Conservation (phyloP, 2,329 filamentous ascomycete genomes). For the Calonectria montana region DNA sequence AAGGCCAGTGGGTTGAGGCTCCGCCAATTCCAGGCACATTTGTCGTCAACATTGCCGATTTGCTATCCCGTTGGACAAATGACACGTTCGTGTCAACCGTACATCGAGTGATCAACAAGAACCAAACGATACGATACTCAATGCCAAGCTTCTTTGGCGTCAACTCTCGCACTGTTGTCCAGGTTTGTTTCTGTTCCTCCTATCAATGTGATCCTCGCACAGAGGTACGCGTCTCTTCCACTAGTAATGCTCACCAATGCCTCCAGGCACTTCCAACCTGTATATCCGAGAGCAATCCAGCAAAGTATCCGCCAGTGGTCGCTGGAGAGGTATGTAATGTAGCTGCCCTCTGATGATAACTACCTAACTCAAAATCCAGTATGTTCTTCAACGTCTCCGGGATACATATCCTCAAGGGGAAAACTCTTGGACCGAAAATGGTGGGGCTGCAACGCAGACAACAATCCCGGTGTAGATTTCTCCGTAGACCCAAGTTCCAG, state of each 20-base stretch:
- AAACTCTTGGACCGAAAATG: constrained; percentile 1
- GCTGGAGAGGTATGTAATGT: not conserved
- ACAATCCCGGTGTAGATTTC: not conserved
- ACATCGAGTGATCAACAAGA: not conserved
- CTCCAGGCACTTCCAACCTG: not conserved
- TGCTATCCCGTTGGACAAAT: not conserved
- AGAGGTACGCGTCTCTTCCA: not conserved
- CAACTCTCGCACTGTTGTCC: not conserved
- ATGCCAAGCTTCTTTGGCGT: not conserved
- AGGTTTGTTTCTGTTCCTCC: not conserved
- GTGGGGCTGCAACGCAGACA: not conserved
- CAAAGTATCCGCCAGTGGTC: not conserved
- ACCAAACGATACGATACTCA: not conserved
- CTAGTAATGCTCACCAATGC: not conserved
- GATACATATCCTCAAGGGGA: not conserved
- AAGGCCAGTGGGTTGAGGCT: not conserved
- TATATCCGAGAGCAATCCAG: constrained; percentile 1
- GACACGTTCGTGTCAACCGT: not conserved
- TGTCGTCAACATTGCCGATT: constrained; percentile 1
- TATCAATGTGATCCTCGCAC: not conserved
- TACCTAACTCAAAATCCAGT: not conserved
- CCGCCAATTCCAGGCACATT: not conserved
- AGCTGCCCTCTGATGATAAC: not conserved
- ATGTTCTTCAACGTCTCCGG: constrained; percentile 1
- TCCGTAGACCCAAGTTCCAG: not conserved